Base-by-base conservation (phyloP, 2,329 filamentous ascomycete genomes). In the Aspergillus spinulosporus region DNA sequence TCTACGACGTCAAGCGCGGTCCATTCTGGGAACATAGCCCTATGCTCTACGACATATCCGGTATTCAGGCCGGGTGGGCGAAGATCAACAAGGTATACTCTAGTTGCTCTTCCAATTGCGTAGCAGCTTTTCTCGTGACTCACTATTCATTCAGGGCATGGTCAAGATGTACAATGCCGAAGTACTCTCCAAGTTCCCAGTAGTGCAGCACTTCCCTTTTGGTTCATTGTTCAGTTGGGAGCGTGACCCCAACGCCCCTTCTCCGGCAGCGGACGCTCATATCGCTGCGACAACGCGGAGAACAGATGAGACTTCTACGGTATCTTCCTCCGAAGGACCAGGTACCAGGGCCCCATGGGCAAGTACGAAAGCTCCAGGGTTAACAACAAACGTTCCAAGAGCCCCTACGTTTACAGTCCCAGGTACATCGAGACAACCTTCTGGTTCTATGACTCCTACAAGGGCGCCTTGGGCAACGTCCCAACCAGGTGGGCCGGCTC, bases 161-260 rank as follows among this genome's bases (percentile, higher is more conserved):
- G 85, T 99, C 67, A 99, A 97, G 76, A 99, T 99, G 94, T 99
- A 93, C 77, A 92, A 95, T 64, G 94, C 90, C 14, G 94, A 99
- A 77, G 94, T 99, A 2, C 80, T 99, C 11, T 90, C 89, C 39
- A 99, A 99, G 73, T 97, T 97, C 69, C 94, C 94, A 2, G 94
- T 99, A 2, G 91, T 99, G n/a, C 94, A 99, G 74, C 94, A 99
- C 74, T 97, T 94, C 64, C 84, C 82, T 2, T 93, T 94, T 63
- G 90, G 90, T 26, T 88, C 86, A 4, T 76, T 94, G n/a, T 91
- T 93, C 69, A 84, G 82, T 37, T 93, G 88, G 88, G 85, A 90
- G 2, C 75, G 72, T 46, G 87, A 92, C 67, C 87, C 87, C 0
- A 76, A 83, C 52, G 86, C 87, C 1, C 63, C 73, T 1, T 63